These are phyloP conservation scores for Samsoniella hepiali DNA, from an alignment of 2,329 filamentous ascomycete species.

Conservation along the genomic window DNA sequence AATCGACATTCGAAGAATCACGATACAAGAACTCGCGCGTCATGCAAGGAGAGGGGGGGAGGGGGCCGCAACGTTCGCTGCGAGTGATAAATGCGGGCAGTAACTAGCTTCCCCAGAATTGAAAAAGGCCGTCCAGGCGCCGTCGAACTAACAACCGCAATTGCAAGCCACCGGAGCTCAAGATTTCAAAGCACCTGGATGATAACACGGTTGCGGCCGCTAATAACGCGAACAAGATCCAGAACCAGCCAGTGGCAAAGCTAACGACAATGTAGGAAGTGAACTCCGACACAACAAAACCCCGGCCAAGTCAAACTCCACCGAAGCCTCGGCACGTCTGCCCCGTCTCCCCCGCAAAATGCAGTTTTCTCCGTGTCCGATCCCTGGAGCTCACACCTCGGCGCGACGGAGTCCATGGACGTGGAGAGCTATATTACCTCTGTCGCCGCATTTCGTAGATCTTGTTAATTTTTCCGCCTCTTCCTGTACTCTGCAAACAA, in stretches of 20 bases:
- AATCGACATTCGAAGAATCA: neutral
- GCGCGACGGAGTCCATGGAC: constrained; percentile 3
- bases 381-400: neutral
- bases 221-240: neutral
- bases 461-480: neutral
- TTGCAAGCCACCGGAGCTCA: neutral
- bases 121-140: neutral
- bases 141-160: neutral
- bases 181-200: neutral
- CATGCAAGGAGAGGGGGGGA: no score
- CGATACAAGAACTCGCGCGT: no score
- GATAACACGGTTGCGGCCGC: neutral
- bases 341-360: constrained; percentile 26
- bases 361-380: constrained; percentile 27
- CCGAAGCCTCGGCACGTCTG: constrained; percentile 29
- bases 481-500: neutral
- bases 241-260: neutral
- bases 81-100: neutral
- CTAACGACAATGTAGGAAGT: neutral
- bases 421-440: neutral
- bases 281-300: neutral
- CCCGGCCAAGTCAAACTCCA: neutral
- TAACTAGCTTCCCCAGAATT: neutral
- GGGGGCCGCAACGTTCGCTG: neutral
- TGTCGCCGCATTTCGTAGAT: neutral